phyloP scores from a whole-genome alignment of 345 rosid species.

The Adansonia digitata region DNA sequence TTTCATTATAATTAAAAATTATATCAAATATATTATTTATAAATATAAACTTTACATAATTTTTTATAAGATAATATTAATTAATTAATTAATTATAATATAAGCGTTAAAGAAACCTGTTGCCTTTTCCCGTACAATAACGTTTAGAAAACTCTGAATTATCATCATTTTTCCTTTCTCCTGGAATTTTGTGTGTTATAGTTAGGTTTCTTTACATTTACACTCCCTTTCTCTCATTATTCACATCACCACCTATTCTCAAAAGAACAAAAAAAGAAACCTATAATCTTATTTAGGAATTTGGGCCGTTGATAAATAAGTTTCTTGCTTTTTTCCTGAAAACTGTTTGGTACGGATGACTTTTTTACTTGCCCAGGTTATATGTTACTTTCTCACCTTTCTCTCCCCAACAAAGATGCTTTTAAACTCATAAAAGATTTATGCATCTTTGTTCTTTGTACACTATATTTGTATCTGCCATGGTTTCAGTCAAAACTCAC shows the following conservation, averaged over 20 bases:
- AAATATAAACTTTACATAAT: too few relatives aligned
- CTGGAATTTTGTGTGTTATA: background rate
- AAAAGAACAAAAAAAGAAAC: too few relatives aligned
- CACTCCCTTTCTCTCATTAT: background rate
- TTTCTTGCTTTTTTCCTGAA: background rate
- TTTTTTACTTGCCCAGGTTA: background rate
- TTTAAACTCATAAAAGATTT: background rate
- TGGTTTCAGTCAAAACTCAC: background rate
- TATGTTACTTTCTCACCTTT: too few relatives aligned
- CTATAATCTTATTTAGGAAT: background rate
- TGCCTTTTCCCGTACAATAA: too few relatives aligned
- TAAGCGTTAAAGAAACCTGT: too few relatives aligned
- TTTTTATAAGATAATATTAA: too few relatives aligned
- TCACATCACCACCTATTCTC: too few relatives aligned
- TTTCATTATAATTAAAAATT: too few relatives aligned
- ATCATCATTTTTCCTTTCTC: too few relatives aligned
- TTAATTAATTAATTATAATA: too few relatives aligned
- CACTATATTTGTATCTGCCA: background rate
- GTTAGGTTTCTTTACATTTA: background rate
- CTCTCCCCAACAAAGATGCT: background rate
- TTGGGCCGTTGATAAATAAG: background rate
- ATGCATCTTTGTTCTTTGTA: background rate
- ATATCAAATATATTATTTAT: too few relatives aligned
- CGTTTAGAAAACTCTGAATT: too few relatives aligned
- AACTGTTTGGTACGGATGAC: conserved; percentile 17